These are phyloP conservation scores for Torulaspora globosa DNA, from an alignment of 1,139 yeast genomes.

Conservation along the genomic window DNA sequence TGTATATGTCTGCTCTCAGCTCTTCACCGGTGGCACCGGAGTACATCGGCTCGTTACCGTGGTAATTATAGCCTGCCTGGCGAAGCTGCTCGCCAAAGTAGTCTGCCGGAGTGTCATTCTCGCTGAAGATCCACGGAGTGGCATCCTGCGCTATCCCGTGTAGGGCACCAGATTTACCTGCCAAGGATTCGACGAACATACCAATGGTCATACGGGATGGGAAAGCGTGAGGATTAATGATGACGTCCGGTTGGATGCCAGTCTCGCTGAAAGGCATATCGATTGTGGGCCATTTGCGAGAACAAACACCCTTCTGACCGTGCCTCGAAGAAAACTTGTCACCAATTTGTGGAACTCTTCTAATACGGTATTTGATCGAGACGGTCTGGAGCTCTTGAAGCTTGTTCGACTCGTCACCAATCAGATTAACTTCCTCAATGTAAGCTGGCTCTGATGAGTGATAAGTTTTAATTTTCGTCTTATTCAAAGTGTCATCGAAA, in stretches of 20 bases:
- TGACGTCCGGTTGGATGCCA: constrained; percentile 96
- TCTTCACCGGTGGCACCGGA: constrained; percentile 99
- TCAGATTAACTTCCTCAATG: constrained; percentile 88
- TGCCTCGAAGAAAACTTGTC: constrained; percentile 98
- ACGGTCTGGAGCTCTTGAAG: constrained; percentile 78
- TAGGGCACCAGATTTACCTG: constrained; percentile 97
- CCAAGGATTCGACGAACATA: constrained; percentile 96
- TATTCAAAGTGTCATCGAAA: constrained; percentile 85
- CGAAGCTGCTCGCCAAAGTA: constrained; percentile 89
- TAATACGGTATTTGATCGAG: constrained; percentile 84
- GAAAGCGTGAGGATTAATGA: constrained; percentile 98
- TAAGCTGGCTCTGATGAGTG: constrained; percentile 94
- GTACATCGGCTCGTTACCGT: constrained; percentile 98
- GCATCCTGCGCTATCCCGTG: constrained; percentile 98
- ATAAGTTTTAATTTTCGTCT: constrained; percentile 87
- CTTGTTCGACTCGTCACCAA: constrained; percentile 72
- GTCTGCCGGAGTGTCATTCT: constrained; percentile 93
- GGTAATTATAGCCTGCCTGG: constrained; percentile 90
- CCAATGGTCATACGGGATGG: constrained; percentile 99
- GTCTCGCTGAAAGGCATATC: constrained; percentile 97
- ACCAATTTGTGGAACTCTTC: constrained; percentile 93
- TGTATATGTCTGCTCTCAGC: constrained; percentile 87
- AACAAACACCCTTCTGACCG: constrained; percentile 99
- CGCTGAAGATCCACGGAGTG: constrained; percentile 94
- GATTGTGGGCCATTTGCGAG: constrained; percentile 94